Evolutionary conservation across 1,139 yeast species (phyloP).

Genomic region (Arxiozyma bovina): DNA sequence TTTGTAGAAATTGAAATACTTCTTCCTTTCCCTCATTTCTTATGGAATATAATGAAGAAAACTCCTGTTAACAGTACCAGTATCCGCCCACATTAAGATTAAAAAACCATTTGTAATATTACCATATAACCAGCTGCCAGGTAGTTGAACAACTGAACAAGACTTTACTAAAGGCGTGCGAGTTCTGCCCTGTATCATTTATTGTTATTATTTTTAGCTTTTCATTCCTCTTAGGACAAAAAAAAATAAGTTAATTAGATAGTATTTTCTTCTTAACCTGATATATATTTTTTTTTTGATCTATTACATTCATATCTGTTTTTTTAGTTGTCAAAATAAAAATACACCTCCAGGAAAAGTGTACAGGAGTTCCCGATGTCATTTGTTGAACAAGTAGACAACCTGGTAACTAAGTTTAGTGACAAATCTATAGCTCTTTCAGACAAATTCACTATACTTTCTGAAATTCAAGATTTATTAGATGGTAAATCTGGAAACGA

Average conservation of each 20-base stretch:
- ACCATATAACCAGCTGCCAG: background rate
- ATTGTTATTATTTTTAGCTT: no score
- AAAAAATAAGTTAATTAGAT: background rate
- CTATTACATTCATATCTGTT: background rate
- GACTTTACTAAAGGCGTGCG: background rate
- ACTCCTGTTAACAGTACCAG: background rate
- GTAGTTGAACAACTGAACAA: background rate
- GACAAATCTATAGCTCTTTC: slow-evolving; percentile 18
- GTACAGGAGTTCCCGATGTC: slow-evolving; percentile 32
- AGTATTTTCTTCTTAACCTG: no score
- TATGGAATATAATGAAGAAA: background rate
- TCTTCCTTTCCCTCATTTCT: background rate
- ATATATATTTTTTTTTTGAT: no score
- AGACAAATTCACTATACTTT: slow-evolving; percentile 34
- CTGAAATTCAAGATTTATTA: slow-evolving; percentile 77
- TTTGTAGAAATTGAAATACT: background rate
- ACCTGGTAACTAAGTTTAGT: slow-evolving; percentile 30
- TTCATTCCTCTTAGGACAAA: background rate
- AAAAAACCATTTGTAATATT: background rate
- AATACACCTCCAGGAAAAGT: background rate
- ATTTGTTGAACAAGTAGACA: slow-evolving; percentile 35
- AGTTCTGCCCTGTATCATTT: background rate
- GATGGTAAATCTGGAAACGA: slow-evolving; percentile 73
- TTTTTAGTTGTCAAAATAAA: background rate
- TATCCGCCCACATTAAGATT: no score